Conservation (phyloP, 768 basidiomycete genomes). For the Boletus sp. region DNA sequence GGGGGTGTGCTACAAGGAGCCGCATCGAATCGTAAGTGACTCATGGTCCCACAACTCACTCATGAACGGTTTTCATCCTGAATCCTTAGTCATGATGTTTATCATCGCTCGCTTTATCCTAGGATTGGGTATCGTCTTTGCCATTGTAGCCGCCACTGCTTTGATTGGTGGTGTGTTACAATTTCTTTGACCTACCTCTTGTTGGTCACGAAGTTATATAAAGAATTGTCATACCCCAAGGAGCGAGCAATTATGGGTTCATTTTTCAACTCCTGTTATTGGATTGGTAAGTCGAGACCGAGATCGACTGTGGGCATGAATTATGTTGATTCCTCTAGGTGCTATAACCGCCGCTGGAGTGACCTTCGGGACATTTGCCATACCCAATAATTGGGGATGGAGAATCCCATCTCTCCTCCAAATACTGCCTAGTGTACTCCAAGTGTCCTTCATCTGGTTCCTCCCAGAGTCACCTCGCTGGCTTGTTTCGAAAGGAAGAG, state of each 20-base stretch:
- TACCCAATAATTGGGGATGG: conserved; percentile 60
- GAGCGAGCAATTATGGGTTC: conserved; percentile 4
- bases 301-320: not conserved
- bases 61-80: not conserved
- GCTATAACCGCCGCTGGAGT: conserved; percentile 39
- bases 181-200: not conserved
- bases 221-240: conserved; percentile 12
- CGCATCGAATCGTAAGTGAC: conserved; percentile 8
- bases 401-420: conserved; percentile 59
- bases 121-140: not conserved
- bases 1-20: conserved; percentile 10
- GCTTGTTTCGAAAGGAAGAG: conserved; percentile 55
- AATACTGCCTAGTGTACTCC: conserved; percentile 47
- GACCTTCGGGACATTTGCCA: conserved; percentile 62
- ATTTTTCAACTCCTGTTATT: not conserved
- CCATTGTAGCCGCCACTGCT: not conserved
- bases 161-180: conserved; percentile 3
- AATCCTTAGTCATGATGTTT: conserved; percentile 1
- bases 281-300: not conserved
- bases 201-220: not conserved
- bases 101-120: conserved; percentile 5
- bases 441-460: conserved; percentile 52
- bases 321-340: conserved; percentile 2
- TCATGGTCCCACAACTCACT: too few species aligned
- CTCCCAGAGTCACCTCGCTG: conserved; percentile 65